A percentile compares a stretch with the other conserved stretches of the same genome.
Conservation (phyloP, 768 basidiomycete genomes). For the Agrocybe praecox region DNA sequence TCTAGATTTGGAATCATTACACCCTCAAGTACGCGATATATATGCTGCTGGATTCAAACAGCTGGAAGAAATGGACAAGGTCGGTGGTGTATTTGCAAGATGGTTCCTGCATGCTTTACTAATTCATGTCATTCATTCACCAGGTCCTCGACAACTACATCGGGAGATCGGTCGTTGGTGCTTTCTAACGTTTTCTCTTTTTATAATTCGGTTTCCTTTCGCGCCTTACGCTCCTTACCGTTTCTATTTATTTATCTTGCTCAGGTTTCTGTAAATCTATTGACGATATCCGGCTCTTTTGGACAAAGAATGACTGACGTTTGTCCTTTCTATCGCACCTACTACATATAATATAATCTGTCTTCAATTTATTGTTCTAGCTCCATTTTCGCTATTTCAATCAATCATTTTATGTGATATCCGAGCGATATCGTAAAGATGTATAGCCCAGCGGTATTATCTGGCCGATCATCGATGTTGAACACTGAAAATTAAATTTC, state of each 20-base stretch:
- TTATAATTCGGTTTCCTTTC: not conserved
- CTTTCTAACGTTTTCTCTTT: conserved; percentile 21
- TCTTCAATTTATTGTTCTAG: no score
- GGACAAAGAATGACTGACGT: not conserved
- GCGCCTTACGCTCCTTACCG: conserved; percentile 1
- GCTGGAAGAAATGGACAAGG: conserved; percentile 82
- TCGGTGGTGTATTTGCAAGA: conserved; percentile 27
- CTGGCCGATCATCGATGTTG: no score
- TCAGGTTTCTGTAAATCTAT: not conserved
- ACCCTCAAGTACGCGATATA: conserved; percentile 72
- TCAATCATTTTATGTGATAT: no score
- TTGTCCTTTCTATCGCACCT: conserved; percentile 3
- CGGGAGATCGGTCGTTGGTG: conserved; percentile 29
- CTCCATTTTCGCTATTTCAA: no score
- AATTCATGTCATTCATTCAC: not conserved
- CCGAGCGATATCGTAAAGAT: no score
- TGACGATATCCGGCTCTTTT: conserved; percentile 1
- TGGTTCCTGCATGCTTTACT: not conserved
- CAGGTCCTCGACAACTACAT: conserved; percentile 34
- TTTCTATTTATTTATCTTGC: not conserved
- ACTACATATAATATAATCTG: conserved; percentile 1
- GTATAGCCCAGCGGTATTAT: no score
- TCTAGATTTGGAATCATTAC: conserved; percentile 61
- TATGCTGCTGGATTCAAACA: conserved; percentile 72
- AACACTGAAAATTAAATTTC: no score